These are phyloP conservation scores for Eucalyptus regnans DNA, from an alignment of 345 rosid species.

Conservation along the genomic window DNA sequence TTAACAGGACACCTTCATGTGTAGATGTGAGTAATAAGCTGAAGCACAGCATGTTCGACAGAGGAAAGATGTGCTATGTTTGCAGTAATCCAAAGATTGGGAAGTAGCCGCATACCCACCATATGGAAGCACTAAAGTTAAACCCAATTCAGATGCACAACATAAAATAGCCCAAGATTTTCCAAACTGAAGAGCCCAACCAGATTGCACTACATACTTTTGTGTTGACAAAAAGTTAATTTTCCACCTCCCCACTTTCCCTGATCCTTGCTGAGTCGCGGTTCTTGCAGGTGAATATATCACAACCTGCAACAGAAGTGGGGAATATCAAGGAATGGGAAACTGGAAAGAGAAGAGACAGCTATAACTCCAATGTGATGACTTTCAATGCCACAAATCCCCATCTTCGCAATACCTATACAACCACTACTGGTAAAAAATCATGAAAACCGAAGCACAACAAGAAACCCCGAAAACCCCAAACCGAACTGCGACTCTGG, in stretches of 20 bases:
- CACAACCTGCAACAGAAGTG: conserved; percentile 43
- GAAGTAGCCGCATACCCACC: neutral
- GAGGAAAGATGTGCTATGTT: neutral
- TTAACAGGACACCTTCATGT: neutral
- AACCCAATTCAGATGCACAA: neutral
- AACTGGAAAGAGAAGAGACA: neutral
- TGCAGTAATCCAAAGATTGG: neutral
- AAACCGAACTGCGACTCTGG: neutral
- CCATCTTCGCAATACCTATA: neutral
- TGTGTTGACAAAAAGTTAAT: conserved; percentile 86
- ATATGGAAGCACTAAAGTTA: neutral
- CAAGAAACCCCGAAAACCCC: neutral
- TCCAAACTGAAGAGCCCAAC: neutral
- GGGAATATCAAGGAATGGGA: neutral
- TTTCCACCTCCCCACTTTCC: conserved; percentile 90
- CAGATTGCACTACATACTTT: conserved; percentile 33
- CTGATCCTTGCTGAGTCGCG: conserved; percentile 95
- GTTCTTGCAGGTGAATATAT: conserved; percentile 93
- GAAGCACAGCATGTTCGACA: neutral
- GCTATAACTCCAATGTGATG: neutral
- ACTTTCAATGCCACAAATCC: neutral
- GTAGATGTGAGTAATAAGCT: neutral
- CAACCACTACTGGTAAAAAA: neutral
- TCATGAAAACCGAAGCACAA: neutral
- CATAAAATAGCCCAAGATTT: neutral